phyloP scores from a whole-genome alignment of 257 asterid genomes.

The Solanum neorickii region DNA sequence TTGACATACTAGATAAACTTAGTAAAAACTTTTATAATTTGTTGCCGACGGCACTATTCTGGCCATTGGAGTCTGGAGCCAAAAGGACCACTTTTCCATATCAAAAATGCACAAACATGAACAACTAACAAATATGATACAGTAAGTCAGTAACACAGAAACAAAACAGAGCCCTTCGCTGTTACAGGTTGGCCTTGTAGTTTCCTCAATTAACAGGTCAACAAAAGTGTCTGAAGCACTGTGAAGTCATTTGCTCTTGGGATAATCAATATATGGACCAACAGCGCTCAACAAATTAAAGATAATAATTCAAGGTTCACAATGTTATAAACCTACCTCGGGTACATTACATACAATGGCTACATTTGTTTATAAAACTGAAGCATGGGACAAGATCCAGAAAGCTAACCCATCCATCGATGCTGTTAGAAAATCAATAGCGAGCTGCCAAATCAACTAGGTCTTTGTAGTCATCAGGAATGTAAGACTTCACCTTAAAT shows the following conservation, averaged over 20 bases:
- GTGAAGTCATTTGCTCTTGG: neutral
- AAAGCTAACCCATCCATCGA: neutral
- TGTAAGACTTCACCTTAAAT: conserved; percentile 57
- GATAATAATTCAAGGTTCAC: neutral
- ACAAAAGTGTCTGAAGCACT: neutral
- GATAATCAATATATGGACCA: neutral
- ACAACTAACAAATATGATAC: neutral
- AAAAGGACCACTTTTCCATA: neutral
- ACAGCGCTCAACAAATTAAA: neutral
- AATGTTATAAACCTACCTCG: neutral
- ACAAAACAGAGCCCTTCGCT: neutral
- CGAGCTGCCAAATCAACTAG: conserved; percentile 49
- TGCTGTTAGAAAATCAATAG: conserved; percentile 12
- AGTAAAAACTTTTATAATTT: neutral
- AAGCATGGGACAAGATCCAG: neutral
- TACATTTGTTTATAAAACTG: neutral
- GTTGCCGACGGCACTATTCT: neutral
- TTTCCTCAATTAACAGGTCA: neutral
- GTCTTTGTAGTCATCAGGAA: conserved; percentile 34
- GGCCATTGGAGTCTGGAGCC: neutral
- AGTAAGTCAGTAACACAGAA: neutral
- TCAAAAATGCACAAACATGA: neutral
- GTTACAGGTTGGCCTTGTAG: neutral
- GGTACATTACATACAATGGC: neutral
- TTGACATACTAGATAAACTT: neutral